Evolutionary conservation across 2,329 filamentous ascomycete species (phyloP), one percentile per base, ranked within the genome.

Genomic region (Raffaelea albimanens): DNA sequence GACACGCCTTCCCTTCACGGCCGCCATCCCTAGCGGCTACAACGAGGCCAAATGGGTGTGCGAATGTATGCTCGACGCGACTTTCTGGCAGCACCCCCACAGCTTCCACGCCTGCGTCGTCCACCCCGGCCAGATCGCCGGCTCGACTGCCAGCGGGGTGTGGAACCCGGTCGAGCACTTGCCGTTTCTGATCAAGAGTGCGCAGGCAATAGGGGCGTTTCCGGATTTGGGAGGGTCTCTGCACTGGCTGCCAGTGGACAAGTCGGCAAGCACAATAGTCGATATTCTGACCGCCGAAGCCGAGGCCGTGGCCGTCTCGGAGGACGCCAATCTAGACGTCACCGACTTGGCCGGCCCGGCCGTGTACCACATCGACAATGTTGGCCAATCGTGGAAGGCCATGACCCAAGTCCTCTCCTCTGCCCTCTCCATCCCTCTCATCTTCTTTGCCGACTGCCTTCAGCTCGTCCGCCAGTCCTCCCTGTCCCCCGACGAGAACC

Each of bases 101-200:
- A 59, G 51, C 2, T 73, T 76, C 59, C 64, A 63, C 16, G 51
- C 68, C 0, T 69, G 66, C 60, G 58, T 57, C 0, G 67, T 72
- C 1, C 65, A 75, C 0, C 60, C 68, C 0, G 76, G 71, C 0
- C 76, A 80, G 56, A 72, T 80, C 38, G 63, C 75, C 1, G 76
- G 76, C 0, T 72, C 68, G 0, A 66, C 55, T 3, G 62, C 48
- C 0, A 75, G 60, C 46, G 75, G 75, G 0, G 71, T 69, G 53
- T 80, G 76, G 76, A 80, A 79, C 52, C 59, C 67, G 0, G 61
- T 62, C 19, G 75, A 78, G 55, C 72, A 78, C 53, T 57, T 77
- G 11, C 53, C 62, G 0, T 73, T 73, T 52, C 47, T 79, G 25
- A 53, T 75, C 45, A 75, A 75, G 57, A 71, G 67, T 0, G 66